Evolutionary conservation across 805 yeast species (phyloP), one percentile per base, ranked within the genome.

Genomic region (Scheffersomyces amazonensis): DNA sequence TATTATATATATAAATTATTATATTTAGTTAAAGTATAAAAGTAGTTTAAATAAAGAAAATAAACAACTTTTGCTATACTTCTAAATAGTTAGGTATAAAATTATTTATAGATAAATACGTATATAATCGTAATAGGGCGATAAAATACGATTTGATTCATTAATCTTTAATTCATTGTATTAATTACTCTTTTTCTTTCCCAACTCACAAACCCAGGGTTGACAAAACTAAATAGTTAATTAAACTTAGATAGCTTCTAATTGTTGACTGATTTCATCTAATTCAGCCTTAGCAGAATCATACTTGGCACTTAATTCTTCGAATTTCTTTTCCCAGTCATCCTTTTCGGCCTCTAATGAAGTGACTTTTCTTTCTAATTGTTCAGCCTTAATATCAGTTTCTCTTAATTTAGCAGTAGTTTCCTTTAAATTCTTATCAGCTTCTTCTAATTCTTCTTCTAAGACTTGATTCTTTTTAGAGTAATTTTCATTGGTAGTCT

Each of bases 191-290:
- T n/a, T n/a, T n/a, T n/a, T n/a, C n/a, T n/a, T n/a, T n/a, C n/a
- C n/a, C n/a, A n/a, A n/a, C n/a, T n/a, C n/a, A n/a, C n/a, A n/a
- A n/a, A n/a, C n/a, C n/a, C n/a, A n/a, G n/a, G n/a, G n/a, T n/a
- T n/a, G n/a, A n/a, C n/a, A n/a, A n/a, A n/a, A n/a, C n/a, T n/a
- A 10, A 21, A 21, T 7, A 21, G 10, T 21, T 21, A 21, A 8
- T 24, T 24, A 24, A 7, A 27, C 30, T 64, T 69, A 76, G 60
- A 77, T 68, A 52, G 80, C 80, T 71, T 93, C 98, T 69, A 93
- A 83, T 73, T 95, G 96, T 63, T 89, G 88, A 65, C 89, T 83
- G 73, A 93, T 90, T 72, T 90, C 96, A 56, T 93, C 98, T 73
- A 93, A 79, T 71, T 93, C 99, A 52, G 86, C 80, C 77, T 87